phyloP scores from a whole-genome alignment of 805 yeast species.

The Yarrowia porcina region DNA sequence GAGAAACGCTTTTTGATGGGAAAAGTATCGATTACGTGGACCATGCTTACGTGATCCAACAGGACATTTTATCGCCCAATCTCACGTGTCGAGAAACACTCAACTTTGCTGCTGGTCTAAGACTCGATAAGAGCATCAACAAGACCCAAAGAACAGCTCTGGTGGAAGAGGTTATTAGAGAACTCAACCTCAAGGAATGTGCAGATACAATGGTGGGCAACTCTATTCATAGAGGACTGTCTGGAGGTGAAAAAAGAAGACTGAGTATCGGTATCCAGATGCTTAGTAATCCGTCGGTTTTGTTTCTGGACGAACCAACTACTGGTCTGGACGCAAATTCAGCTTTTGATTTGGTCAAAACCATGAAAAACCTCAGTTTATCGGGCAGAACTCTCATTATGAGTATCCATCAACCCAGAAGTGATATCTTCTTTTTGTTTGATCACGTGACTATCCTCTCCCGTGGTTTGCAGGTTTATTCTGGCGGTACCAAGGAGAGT shows the following conservation, averaged over 20 bases:
- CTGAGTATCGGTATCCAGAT: slow-evolving; percentile 75
- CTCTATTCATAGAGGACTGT: slow-evolving; percentile 53
- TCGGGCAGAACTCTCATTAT: slow-evolving; percentile 68
- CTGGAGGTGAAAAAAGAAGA: slow-evolving; percentile 84
- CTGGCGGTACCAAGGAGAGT: slow-evolving; percentile 47
- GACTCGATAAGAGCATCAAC: slow-evolving; percentile 51
- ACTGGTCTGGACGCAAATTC: slow-evolving; percentile 82
- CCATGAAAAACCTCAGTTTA: slow-evolving; percentile 55
- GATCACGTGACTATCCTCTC: slow-evolving; percentile 66
- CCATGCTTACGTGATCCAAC: slow-evolving; percentile 68
- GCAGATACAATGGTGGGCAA: slow-evolving; percentile 59
- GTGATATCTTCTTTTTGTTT: slow-evolving; percentile 66
- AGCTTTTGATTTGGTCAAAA: slow-evolving; percentile 59
- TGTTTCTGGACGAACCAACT: slow-evolving; percentile 84
- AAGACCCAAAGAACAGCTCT: slow-evolving; percentile 46
- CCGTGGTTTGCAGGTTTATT: slow-evolving; percentile 51
- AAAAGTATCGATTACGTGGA: neutral
- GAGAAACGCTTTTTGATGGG: slow-evolving; percentile 35
- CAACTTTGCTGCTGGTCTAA: slow-evolving; percentile 64
- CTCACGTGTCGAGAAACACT: slow-evolving; percentile 71
- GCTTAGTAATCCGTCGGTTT: slow-evolving; percentile 67
- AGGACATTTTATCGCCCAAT: slow-evolving; percentile 67
- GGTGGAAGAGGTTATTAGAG: slow-evolving; percentile 58
- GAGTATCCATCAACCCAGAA: slow-evolving; percentile 81
- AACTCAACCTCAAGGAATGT: slow-evolving; percentile 64